A percentile compares a stretch with the other conserved stretches of the same genome.
phyloP scores from a whole-genome alignment of 164 flowering plant genomes.

The Sextonia rubra region DNA sequence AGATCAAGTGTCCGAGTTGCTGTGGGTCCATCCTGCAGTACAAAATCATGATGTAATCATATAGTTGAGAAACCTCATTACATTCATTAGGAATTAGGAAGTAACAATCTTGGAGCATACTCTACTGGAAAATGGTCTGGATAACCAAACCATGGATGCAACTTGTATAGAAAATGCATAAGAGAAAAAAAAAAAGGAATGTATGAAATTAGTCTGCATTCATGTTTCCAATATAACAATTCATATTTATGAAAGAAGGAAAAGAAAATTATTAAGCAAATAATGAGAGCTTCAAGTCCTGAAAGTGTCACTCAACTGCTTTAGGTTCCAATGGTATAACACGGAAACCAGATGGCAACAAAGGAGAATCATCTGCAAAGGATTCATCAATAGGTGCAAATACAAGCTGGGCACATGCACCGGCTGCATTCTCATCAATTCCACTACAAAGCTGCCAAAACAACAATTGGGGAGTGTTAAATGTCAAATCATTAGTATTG shows the following conservation, averaged over 20 bases:
- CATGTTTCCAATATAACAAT: neutral
- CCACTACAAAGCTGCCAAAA: slow-evolving; percentile 74
- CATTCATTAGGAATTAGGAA: too few species aligned
- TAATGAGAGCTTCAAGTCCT: neutral
- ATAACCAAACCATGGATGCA: neutral
- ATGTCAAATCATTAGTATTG: neutral
- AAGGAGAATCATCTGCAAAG: slow-evolving; percentile 76
- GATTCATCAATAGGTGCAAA: slow-evolving; percentile 87
- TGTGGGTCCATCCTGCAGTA: slow-evolving; percentile 45
- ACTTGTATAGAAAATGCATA: neutral
- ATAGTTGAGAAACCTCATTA: neutral
- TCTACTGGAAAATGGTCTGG: neutral
- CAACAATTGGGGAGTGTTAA: neutral
- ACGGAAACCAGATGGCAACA: slow-evolving; percentile 84
- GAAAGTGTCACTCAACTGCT: slow-evolving; percentile 38
- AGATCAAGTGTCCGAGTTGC: slow-evolving; percentile 67
- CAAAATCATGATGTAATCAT: neutral
- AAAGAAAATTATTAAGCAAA: neutral
- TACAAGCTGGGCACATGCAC: slow-evolving; percentile 79
- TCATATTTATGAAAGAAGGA: neutral
- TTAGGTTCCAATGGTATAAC: slow-evolving; percentile 72
- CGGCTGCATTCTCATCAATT: slow-evolving; percentile 67
- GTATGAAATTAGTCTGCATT: neutral
- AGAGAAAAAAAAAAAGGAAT: too few species aligned
- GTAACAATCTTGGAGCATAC: neutral